phyloP scores from a whole-genome alignment of 2,329 filamentous ascomycete species.

The Pseudovirgaria hyperparasitica region DNA sequence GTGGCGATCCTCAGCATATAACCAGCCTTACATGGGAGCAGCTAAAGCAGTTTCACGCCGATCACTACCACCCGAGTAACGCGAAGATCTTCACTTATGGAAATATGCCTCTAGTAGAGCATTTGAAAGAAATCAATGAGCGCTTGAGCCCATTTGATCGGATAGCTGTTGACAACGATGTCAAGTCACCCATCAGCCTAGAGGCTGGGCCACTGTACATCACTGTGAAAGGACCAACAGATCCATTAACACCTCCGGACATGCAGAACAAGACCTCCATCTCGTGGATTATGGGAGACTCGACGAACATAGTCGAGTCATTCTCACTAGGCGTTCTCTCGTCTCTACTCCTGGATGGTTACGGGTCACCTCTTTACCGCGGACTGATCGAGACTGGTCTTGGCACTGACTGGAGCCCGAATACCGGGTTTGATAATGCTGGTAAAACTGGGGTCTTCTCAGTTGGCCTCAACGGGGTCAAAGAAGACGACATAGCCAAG shows the following conservation, averaged over 20 bases:
- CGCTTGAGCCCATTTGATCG: constrained; percentile 62
- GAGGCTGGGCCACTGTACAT: constrained; percentile 53
- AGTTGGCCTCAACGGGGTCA: constrained; percentile 81
- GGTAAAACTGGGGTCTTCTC: constrained; percentile 74
- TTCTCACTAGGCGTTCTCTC: constrained; percentile 77
- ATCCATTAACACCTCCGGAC: constrained; percentile 73
- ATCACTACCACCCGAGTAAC: constrained; percentile 96
- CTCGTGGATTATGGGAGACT: constrained; percentile 82
- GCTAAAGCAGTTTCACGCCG: constrained; percentile 73
- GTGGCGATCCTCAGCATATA: constrained; percentile 91
- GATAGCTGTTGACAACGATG: constrained; percentile 55
- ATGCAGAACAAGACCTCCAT: constrained; percentile 89
- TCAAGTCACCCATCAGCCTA: constrained; percentile 66
- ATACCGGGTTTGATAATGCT: constrained; percentile 79
- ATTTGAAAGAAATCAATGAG: constrained; percentile 65
- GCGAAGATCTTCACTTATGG: constrained; percentile 93
- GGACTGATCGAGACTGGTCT: constrained; percentile 80
- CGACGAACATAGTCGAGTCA: constrained; percentile 70
- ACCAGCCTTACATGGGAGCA: constrained; percentile 90
- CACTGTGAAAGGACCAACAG: constrained; percentile 65
- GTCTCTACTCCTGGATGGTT: constrained; percentile 79
- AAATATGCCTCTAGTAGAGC: constrained; percentile 72
- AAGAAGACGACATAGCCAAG: constrained; percentile 62
- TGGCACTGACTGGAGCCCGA: constrained; percentile 87
- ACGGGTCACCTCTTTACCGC: constrained; percentile 85